A percentile compares a stretch with the other conserved stretches of the same genome.
These are phyloP conservation scores for Nephromyces sp. DNA, from an alignment of 169 alveolate species.

Conservation along the genomic window DNA sequence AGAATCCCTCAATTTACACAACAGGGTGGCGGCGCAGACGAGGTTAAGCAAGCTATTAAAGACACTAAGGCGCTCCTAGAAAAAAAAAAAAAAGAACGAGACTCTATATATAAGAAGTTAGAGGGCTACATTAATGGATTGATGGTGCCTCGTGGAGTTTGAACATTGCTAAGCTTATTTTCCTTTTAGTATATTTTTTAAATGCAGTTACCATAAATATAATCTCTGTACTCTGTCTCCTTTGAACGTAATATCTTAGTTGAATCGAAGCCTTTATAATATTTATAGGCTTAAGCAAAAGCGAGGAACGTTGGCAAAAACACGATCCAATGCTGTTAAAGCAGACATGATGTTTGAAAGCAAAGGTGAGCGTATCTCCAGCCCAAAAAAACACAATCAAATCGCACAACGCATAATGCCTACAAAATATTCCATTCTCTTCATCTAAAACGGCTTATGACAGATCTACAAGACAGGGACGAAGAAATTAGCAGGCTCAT, in stretches of 20 bases:
- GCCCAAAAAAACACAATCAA: background rate
- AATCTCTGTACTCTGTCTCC: too few relatives aligned
- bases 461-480: slow-evolving; percentile 25
- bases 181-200: too few relatives aligned
- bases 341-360: slow-evolving; percentile 17
- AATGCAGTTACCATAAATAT: too few relatives aligned
- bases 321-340: slow-evolving; percentile 9
- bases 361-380: slow-evolving; percentile 7
- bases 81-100: slow-evolving; percentile 25
- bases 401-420: too few relatives aligned
- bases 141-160: too few relatives aligned
- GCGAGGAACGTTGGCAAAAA: slow-evolving; percentile 20
- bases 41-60: slow-evolving; percentile 11
- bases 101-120: slow-evolving; percentile 15
- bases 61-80: slow-evolving; percentile 20
- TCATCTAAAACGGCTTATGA: background rate
- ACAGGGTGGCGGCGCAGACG: slow-evolving; percentile 5
- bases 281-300: slow-evolving; percentile 5
- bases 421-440: background rate
- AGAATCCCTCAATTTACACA: background rate
- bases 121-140: too few relatives aligned
- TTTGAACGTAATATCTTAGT: background rate
- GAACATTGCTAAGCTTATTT: too few relatives aligned
- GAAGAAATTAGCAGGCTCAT: slow-evolving; percentile 22
- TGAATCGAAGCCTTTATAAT: background rate